A percentile compares a stretch with the other conserved stretches of the same genome.
phyloP scores from a whole-genome alignment of 164 flowering plant genomes.

The Akebia trifoliata region DNA sequence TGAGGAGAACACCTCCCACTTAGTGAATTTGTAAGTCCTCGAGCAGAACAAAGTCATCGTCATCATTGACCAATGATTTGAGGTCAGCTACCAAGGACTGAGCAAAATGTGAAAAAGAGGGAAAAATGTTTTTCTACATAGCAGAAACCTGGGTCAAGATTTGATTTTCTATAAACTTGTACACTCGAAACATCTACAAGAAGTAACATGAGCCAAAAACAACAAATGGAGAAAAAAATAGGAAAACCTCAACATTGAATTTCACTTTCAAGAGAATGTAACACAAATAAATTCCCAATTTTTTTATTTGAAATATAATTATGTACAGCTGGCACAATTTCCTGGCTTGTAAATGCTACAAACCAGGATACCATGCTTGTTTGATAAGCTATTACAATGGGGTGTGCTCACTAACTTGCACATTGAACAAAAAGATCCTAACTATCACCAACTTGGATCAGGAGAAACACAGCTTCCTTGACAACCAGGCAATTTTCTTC shows the following conservation, averaged over 20 bases:
- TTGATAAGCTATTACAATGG: slow-evolving; percentile 30
- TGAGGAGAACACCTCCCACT: too few species aligned
- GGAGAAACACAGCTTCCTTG: slow-evolving; percentile 22
- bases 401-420: slow-evolving; percentile 36
- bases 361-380: slow-evolving; percentile 31
- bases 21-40: too few species aligned
- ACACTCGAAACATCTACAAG: neutral
- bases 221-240: neutral
- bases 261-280: neutral
- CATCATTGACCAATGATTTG: too few species aligned
- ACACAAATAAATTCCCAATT: slow-evolving; percentile 19
- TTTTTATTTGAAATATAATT: slow-evolving; percentile 36
- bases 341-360: slow-evolving; percentile 46
- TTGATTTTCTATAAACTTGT: too few species aligned
- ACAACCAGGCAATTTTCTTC: slow-evolving; percentile 27
- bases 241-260: neutral
- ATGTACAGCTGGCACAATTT: slow-evolving; percentile 54
- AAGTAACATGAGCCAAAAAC: neutral
- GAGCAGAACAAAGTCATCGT: too few species aligned
- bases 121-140: too few species aligned
- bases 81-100: too few species aligned
- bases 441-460: slow-evolving; percentile 27
- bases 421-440: slow-evolving; percentile 34
- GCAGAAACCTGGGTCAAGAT: too few species aligned
- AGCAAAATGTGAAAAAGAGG: too few species aligned